phyloP scores from a whole-genome alignment of 2,329 filamentous ascomycete species.

The Chaetomium globosum region DNA sequence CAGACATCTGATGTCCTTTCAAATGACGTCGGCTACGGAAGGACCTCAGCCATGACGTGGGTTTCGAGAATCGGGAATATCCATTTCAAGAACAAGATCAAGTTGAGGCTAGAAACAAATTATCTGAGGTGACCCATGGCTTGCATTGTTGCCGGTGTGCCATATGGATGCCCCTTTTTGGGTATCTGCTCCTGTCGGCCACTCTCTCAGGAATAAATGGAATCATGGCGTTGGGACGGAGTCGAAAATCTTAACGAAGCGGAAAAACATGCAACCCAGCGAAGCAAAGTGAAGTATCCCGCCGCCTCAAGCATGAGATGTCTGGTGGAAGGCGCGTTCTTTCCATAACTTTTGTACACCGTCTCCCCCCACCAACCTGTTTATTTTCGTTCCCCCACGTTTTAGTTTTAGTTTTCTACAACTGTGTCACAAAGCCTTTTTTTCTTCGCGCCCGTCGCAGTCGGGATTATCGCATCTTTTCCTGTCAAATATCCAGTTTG shows the following conservation, averaged over 20 bases:
- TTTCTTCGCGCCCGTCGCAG: neutral
- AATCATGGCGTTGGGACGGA: neutral
- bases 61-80: neutral
- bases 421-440: neutral
- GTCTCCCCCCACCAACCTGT: neutral
- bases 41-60: too few species aligned
- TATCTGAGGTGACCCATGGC: neutral
- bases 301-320: neutral
- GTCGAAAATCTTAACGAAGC: neutral
- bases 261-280: neutral
- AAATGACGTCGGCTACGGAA: too few species aligned
- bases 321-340: neutral
- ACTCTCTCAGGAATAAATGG: neutral
- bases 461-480: neutral
- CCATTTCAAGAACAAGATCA: neutral
- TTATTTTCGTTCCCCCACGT: neutral
- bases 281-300: neutral
- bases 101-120: neutral
- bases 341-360: neutral
- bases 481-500: slow-evolving; percentile 6
- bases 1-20: too few species aligned
- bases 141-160: neutral
- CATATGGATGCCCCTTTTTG: neutral
- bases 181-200: neutral
- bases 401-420: neutral